phyloP scores from a whole-genome alignment of 1,284 basidiomycete species.

The Boletellus deceptivus region DNA sequence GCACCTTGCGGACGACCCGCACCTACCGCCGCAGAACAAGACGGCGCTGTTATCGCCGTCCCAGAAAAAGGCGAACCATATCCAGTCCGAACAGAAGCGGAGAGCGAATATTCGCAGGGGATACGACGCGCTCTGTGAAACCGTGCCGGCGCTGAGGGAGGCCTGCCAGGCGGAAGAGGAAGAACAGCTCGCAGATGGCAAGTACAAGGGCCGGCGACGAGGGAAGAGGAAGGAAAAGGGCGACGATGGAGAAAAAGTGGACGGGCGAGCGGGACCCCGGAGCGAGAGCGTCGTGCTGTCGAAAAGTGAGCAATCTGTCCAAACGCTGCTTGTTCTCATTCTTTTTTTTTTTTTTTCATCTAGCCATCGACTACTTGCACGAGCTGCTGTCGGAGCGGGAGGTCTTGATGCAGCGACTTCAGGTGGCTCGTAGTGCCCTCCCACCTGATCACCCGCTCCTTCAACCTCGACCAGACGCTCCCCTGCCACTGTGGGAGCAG shows the following conservation, averaged over 20 bases:
- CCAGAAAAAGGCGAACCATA: conserved; percentile 93
- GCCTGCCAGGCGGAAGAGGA: conserved; percentile 65
- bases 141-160: conserved; percentile 75
- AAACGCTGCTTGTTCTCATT: conserved; percentile 6
- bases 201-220: conserved; percentile 29
- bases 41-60: conserved; percentile 60
- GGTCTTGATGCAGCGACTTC: conserved; percentile 54
- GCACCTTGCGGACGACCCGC: conserved; percentile 15
- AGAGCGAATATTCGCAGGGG: conserved; percentile 87
- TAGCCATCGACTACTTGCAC: conserved; percentile 84
- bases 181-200: conserved; percentile 32
- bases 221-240: conserved; percentile 32
- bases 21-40: conserved; percentile 17
- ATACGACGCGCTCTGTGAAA: conserved; percentile 81
- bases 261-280: conserved; percentile 78
- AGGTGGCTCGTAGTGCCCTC: conserved; percentile 55
- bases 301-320: conserved; percentile 60
- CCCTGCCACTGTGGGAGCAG: conserved; percentile 65
- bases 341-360: neutral
- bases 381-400: conserved; percentile 59
- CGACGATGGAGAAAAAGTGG: conserved; percentile 58
- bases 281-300: conserved; percentile 83
- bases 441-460: conserved; percentile 57
- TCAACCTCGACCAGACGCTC: conserved; percentile 28
- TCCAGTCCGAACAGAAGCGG: conserved; percentile 86